Percentiles rank a stretch among this genome's conserved stretches.
Conservation (phyloP, 768 basidiomycete genomes). For the Leccinum truebloodii region DNA sequence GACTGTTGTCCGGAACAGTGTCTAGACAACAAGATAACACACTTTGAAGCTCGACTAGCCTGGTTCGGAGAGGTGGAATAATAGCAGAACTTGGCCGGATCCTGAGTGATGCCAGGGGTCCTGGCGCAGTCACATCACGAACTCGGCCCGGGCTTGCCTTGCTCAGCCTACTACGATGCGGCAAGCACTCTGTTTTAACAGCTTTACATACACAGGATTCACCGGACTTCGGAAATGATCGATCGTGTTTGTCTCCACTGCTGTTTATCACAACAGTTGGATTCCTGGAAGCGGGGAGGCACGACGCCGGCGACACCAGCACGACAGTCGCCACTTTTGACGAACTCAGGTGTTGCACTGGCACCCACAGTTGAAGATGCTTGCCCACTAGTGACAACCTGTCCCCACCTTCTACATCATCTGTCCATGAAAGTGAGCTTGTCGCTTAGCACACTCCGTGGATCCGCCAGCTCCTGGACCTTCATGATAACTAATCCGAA, state of each 20-base stretch:
- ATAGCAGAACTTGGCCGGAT: no score
- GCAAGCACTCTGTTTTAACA: not conserved
- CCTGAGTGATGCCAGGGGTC: no score
- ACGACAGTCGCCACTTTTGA: not conserved
- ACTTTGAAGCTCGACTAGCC: not conserved
- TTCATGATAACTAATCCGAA: slow-evolving; percentile 17
- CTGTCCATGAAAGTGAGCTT: slow-evolving; percentile 46
- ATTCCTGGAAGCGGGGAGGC: no score
- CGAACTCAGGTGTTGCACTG: not conserved
- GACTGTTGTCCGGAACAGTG: not conserved
- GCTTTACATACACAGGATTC: not conserved
- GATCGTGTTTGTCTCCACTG: slow-evolving; percentile 5
- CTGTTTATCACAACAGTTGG: not conserved
- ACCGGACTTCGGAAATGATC: not conserved
- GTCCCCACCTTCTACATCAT: slow-evolving; percentile 27
- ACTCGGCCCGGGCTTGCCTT: no score
- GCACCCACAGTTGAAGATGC: no score
- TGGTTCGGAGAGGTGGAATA: not conserved
- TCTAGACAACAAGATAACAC: not conserved
- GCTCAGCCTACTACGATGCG: not conserved
- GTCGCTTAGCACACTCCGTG: slow-evolving; percentile 40
- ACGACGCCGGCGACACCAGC: not conserved
- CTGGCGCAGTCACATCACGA: not conserved
- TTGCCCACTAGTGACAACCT: no score
- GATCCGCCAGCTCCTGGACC: slow-evolving; percentile 15